phyloP scores from a whole-genome alignment of 768 basidiomycete species.

The Inosperma sp. region DNA sequence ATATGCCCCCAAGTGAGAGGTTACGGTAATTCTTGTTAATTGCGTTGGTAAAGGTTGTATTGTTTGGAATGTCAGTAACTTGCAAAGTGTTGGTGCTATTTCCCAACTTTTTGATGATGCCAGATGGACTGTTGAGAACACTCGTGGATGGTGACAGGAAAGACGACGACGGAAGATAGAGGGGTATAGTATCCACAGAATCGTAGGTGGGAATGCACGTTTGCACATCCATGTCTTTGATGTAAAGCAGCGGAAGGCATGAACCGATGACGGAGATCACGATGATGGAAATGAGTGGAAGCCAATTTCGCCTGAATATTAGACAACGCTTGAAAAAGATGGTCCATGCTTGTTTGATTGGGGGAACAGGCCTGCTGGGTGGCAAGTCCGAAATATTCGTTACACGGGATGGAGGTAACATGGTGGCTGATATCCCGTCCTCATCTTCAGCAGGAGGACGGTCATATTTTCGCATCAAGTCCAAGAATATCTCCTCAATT shows the following conservation, averaged over 20 bases:
- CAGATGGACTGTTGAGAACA: slow-evolving; percentile 52
- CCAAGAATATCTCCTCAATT: slow-evolving; percentile 79
- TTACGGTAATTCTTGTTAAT: slow-evolving; percentile 50
- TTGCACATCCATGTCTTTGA: too few species aligned
- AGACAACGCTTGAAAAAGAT: too few species aligned
- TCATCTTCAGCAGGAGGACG: slow-evolving; percentile 14
- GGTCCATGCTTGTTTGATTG: too few species aligned
- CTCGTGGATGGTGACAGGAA: slow-evolving; percentile 28
- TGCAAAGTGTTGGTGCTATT: slow-evolving; percentile 26
- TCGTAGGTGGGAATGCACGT: too few species aligned
- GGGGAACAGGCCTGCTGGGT: too few species aligned
- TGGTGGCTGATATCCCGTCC: slow-evolving; percentile 19
- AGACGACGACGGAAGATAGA: too few species aligned
- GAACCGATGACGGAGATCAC: too few species aligned
- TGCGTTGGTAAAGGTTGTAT: slow-evolving; percentile 52
- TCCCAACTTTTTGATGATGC: slow-evolving; percentile 47
- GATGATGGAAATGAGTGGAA: too few species aligned
- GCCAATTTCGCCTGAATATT: too few species aligned
- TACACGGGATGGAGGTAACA: slow-evolving; percentile 18
- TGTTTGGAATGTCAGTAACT: slow-evolving; percentile 45
- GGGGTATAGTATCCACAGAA: too few species aligned
- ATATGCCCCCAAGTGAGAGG: slow-evolving; percentile 64
- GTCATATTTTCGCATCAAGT: slow-evolving; percentile 53
- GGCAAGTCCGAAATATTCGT: slow-evolving; percentile 46
- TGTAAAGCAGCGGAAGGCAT: too few species aligned